Evolutionary conservation across 2,329 filamentous ascomycete genomes (phyloP).

Genomic region (Xylariaceae sp.): DNA sequence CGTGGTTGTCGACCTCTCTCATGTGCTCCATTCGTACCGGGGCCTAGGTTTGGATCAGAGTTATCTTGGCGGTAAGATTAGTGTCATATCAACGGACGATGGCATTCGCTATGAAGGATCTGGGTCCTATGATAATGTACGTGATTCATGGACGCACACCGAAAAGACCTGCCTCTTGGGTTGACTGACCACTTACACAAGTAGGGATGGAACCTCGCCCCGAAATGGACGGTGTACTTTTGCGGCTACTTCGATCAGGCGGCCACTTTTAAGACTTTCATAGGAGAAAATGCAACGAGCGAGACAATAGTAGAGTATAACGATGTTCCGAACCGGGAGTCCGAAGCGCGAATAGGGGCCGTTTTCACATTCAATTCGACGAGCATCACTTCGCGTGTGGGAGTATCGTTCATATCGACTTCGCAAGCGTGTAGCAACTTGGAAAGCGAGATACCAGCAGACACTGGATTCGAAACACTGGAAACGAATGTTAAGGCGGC

Average conservation of each 20-base stretch:
- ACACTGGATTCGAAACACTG: conserved; percentile 39
- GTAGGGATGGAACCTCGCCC: conserved; percentile 58
- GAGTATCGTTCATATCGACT: conserved; percentile 62
- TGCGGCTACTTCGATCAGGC: conserved; percentile 54
- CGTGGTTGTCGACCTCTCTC: conserved; percentile 59
- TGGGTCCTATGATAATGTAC: conserved; percentile 57
- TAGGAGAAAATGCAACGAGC: conserved; percentile 32
- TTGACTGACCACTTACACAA: conserved; percentile 4
- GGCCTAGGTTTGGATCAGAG: conserved; percentile 56
- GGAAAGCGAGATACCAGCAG: conserved; percentile 48
- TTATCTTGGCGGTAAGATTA: conserved; percentile 56
- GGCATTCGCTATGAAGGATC: conserved; percentile 50
- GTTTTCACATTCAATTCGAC: conserved; percentile 49
- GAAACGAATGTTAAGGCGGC: conserved; percentile 42
- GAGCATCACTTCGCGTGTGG: conserved; percentile 52
- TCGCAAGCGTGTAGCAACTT: conserved; percentile 55
- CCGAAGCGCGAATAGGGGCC: conserved; percentile 39
- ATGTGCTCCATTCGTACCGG: conserved; percentile 58
- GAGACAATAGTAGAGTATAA: conserved; percentile 31
- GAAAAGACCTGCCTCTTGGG: neutral
- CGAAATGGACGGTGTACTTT: conserved; percentile 57
- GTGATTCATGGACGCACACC: conserved; percentile 12
- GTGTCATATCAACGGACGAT: conserved; percentile 40
- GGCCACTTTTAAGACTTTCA: conserved; percentile 41
- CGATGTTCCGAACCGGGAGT: conserved; percentile 32